phyloP scores from a whole-genome alignment of 2,329 filamentous ascomycete species.

The Teratosphaeria viscida region DNA sequence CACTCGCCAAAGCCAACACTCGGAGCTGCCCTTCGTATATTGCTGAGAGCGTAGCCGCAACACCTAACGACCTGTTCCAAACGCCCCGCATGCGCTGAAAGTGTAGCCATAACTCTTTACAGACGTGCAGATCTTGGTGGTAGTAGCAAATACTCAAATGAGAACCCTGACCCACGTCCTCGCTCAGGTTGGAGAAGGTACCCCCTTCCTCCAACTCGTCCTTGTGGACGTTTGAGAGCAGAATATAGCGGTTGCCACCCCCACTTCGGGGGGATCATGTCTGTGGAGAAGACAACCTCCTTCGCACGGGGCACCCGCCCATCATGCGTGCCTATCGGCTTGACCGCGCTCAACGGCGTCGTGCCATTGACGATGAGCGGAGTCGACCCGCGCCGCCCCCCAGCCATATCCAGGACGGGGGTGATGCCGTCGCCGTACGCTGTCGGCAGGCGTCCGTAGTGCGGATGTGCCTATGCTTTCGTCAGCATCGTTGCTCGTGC shows the following conservation, averaged over 20 bases:
- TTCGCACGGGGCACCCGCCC: neutral
- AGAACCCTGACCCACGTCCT: constrained; percentile 32
- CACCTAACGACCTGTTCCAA: neutral
- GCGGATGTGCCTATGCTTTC: neutral
- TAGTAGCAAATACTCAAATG: constrained; percentile 38
- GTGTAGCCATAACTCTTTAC: neutral
- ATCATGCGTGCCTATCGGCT: neutral
- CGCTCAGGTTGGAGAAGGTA: constrained; percentile 2
- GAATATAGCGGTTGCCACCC: constrained; percentile 17
- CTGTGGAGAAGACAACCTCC: constrained; percentile 15
- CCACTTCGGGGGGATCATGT: constrained; percentile 6
- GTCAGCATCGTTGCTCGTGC: neutral
- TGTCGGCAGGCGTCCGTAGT: neutral
- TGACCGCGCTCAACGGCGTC: neutral
- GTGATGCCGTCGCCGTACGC: neutral
- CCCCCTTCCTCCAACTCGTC: neutral
- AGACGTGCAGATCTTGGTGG: constrained; percentile 31
- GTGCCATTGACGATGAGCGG: constrained; percentile 1
- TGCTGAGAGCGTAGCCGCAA: neutral
- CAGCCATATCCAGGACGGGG: neutral
- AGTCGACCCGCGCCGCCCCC: neutral
- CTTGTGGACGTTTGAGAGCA: constrained; percentile 5
- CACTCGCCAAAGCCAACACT: too few relatives aligned
- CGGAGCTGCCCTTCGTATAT: too few relatives aligned
- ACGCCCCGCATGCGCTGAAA: neutral